These are phyloP conservation scores for Diaporthe velutina DNA, from an alignment of 2,329 filamentous ascomycete genomes.

Conservation along the genomic window DNA sequence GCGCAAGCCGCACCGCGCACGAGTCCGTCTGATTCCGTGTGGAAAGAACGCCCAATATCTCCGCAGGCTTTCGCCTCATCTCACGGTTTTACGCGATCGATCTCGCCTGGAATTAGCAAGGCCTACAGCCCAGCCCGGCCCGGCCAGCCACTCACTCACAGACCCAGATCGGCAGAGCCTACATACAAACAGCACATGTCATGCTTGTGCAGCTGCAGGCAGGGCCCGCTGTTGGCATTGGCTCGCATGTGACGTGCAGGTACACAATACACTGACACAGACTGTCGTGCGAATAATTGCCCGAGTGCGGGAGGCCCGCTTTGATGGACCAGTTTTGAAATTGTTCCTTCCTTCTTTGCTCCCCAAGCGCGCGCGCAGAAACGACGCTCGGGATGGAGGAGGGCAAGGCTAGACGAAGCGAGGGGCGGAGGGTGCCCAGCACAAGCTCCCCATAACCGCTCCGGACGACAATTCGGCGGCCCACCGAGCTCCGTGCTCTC, in stretches of 20 bases:
- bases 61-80: conserved; percentile 13
- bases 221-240: conserved; percentile 18
- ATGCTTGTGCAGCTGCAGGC: conserved; percentile 25
- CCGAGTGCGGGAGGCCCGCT: neutral
- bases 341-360: conserved; percentile 1
- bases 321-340: neutral
- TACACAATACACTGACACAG: neutral
- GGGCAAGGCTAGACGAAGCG: neutral
- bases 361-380: neutral
- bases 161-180: conserved; percentile 26
- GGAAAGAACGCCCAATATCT: neutral
- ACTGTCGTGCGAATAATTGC: conserved; percentile 17
- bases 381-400: neutral
- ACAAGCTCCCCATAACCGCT: conserved; percentile 10
- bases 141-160: conserved; percentile 7
- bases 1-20: neutral
- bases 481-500: conserved; percentile 15
- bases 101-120: conserved; percentile 5
- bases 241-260: conserved; percentile 28
- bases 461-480: conserved; percentile 13
- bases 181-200: neutral
- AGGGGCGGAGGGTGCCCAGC: conserved; percentile 3
- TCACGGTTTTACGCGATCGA: neutral
- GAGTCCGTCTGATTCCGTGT: conserved; percentile 4
- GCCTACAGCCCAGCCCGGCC: conserved; percentile 1